Evolutionary conservation across 192 early-diverging fungal genomes (phyloP).

Genomic region (Backusella australiensis): DNA sequence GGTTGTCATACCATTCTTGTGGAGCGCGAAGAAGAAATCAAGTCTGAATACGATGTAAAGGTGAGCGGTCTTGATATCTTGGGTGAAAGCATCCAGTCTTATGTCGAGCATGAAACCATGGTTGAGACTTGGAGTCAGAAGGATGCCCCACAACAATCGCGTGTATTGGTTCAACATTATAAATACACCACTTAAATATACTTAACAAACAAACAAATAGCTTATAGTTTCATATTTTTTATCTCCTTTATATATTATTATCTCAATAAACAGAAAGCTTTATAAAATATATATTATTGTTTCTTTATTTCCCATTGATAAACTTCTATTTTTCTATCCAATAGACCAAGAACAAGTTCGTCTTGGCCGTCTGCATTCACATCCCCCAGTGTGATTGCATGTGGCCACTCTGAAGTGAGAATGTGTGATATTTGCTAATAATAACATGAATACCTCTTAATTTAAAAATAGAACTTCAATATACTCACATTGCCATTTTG

Average conservation of each 20-base stretch:
- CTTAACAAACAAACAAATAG: background rate
- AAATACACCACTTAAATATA: background rate
- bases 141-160: background rate
- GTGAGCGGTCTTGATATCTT: constrained; percentile 24
- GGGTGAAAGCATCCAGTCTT: constrained; percentile 28
- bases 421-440: constrained; percentile 25
- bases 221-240: constrained; percentile 3
- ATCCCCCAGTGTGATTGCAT: constrained; percentile 33
- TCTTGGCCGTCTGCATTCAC: constrained; percentile 35
- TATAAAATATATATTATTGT: background rate
- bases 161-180: background rate
- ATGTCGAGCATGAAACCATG: constrained; percentile 23
- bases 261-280: constrained; percentile 6
- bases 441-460: background rate
- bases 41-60: background rate
- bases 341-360: constrained; percentile 36
- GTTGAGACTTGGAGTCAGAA: background rate
- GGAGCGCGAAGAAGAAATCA: constrained; percentile 4
- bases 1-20: constrained; percentile 20
- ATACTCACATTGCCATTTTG: constrained; percentile 28
- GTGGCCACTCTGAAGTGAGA: constrained; percentile 32
- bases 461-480: background rate
- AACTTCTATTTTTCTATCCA: constrained; percentile 35
- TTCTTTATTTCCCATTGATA: constrained; percentile 17
- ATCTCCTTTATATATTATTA: background rate